A percentile compares a stretch with the other conserved stretches of the same genome.
Evolutionary conservation across 495 filamentous ascomycete species (phyloP).

Genomic region (Baudoinia panamericana): DNA sequence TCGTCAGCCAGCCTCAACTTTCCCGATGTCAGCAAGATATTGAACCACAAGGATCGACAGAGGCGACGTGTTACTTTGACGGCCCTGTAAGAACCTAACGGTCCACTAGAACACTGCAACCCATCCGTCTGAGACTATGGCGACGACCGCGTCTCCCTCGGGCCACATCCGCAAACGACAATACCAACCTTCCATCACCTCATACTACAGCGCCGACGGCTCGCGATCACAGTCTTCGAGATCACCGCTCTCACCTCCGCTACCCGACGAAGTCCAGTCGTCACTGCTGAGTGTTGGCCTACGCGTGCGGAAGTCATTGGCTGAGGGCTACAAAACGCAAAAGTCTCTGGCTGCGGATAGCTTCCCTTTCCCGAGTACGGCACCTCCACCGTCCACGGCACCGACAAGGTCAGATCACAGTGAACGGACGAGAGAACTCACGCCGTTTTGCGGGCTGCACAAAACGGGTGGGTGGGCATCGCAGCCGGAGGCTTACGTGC

Average conservation of each 20-base stretch:
- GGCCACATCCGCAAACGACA: slow-evolving; percentile 29
- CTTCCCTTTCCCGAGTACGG: slow-evolving; percentile 14
- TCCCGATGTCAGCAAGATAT: too few species aligned
- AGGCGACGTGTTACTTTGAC: too few species aligned
- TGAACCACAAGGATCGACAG: too few species aligned
- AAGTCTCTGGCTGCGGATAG: slow-evolving; percentile 20
- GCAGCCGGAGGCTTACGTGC: slow-evolving; percentile 28
- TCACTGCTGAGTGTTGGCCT: slow-evolving; percentile 79
- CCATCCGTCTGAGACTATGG: too few species aligned
- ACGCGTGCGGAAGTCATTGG: slow-evolving; percentile 80
- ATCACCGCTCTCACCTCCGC: slow-evolving; percentile 16
- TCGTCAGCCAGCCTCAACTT: too few species aligned
- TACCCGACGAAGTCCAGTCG: slow-evolving; percentile 49
- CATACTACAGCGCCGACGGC: slow-evolving; percentile 26
- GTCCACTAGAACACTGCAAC: too few species aligned
- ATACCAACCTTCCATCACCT: slow-evolving; percentile 34
- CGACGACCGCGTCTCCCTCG: background rate
- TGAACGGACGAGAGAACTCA: slow-evolving; percentile 38
- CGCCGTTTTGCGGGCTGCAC: slow-evolving; percentile 64
- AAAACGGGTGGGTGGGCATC: slow-evolving; percentile 45
- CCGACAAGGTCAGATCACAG: slow-evolving; percentile 22
- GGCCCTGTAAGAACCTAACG: too few species aligned
- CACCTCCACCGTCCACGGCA: slow-evolving; percentile 14
- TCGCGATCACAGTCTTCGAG: slow-evolving; percentile 18
- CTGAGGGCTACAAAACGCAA: slow-evolving; percentile 81